Percentiles rank a stretch among this genome's conserved stretches.
Conservation (phyloP, 2,329 filamentous ascomycete species). For the Alternaria conjuncta region DNA sequence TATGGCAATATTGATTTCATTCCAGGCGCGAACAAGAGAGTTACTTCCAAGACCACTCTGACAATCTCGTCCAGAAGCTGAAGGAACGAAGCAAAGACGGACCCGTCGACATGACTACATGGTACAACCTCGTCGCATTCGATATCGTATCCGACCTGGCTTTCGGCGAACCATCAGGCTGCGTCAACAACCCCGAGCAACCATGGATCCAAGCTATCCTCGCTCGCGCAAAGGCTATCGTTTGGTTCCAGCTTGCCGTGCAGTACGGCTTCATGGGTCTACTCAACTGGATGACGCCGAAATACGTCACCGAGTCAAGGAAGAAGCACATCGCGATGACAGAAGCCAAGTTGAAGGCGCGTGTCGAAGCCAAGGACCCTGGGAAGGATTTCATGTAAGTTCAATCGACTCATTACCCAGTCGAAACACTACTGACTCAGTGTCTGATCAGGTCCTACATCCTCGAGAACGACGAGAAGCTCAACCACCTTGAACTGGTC, state of each 20-base stretch:
- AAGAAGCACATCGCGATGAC: constrained; percentile 14
- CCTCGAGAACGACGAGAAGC: constrained; percentile 10
- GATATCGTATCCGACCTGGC: constrained; percentile 8
- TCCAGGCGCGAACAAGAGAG: constrained; percentile 7
- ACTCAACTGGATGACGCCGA: constrained; percentile 5
- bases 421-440: background rate
- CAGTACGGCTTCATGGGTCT: constrained; percentile 9
- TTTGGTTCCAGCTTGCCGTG: constrained; percentile 11
- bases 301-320: constrained; percentile 8
- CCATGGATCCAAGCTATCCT: constrained; percentile 10
- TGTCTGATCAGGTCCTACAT: constrained; percentile 5
- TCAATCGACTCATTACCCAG: background rate
- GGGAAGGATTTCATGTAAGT: constrained; percentile 11
- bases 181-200: constrained; percentile 10
- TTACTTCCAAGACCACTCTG: constrained; percentile 7
- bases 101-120: constrained; percentile 8
- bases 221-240: constrained; percentile 11
- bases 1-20: background rate
- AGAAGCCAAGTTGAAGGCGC: constrained; percentile 6
- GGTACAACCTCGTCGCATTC: constrained; percentile 9
- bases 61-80: constrained; percentile 7
- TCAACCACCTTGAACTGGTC: constrained; percentile 10
- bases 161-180: constrained; percentile 11
- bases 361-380: constrained; percentile 6
- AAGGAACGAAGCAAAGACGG: background rate